These are phyloP conservation scores for Glonium stellatum DNA, from an alignment of 495 filamentous ascomycete genomes.

Conservation along the genomic window DNA sequence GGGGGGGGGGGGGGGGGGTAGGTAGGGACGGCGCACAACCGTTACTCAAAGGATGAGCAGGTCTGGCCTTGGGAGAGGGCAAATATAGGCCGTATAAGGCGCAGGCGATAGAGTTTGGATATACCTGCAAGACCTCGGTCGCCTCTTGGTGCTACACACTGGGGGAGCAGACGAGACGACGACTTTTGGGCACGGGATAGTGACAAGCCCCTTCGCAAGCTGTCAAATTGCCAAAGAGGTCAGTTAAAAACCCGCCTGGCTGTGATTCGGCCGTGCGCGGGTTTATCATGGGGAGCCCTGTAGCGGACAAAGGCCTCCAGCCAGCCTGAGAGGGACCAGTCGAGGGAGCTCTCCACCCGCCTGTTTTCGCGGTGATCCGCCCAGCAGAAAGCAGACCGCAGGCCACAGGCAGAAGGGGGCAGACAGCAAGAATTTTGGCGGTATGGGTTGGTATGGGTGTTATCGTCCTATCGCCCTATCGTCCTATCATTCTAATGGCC, in stretches of 20 bases:
- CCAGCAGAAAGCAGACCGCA: too few relatives aligned
- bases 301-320: too few relatives aligned
- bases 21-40: not conserved
- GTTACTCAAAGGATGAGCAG: not conserved
- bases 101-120: not conserved
- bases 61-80: not conserved
- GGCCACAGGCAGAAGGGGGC: too few relatives aligned
- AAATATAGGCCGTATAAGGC: not conserved
- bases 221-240: not conserved
- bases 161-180: not conserved
- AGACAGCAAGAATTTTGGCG: too few relatives aligned
- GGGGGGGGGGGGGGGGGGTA: too few relatives aligned
- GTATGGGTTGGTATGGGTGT: too few relatives aligned
- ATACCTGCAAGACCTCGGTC: not conserved
- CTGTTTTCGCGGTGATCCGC: too few relatives aligned
- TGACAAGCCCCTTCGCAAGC: not conserved
- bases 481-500: not conserved
- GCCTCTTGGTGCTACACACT: not conserved
- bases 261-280: too few relatives aligned
- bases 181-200: slow-evolving; percentile 1
- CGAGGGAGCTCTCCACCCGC: too few relatives aligned
- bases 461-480: not conserved
- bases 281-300: too few relatives aligned
- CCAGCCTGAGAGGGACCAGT: too few relatives aligned
- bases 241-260: not conserved